Evolutionary conservation across 345 rosid species (phyloP), one percentile per base, ranked within the genome.

Genomic region (Rhizophora mangle): DNA sequence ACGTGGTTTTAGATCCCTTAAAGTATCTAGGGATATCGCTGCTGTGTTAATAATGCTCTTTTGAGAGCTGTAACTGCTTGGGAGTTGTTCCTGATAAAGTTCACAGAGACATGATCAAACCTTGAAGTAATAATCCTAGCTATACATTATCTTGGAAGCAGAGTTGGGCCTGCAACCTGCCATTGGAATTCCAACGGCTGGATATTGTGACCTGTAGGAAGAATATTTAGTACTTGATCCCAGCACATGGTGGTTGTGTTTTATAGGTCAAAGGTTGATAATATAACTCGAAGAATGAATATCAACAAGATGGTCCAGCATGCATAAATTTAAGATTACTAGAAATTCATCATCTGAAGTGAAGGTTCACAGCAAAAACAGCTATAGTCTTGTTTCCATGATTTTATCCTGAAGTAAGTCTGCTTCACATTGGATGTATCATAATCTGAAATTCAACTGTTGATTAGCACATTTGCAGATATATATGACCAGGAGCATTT

Each of bases 401-500:
- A 15, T 72, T 65, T 62, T 61, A 63, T 56, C n/a, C 53, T 36
- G 31, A 30, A 65, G 31, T 19, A 20, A 52, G 22, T 24, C 24
- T n/a, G 34, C 60, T 47, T 54, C 43, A 21, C 53, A 32, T 16
- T 24, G 22, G 56, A 54, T 13, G 1, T 11, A 19, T 47, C 54
- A 32, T 30, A 10, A 36, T 59, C 60, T 36, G 24, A 47, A 74
- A 22, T 71, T 68, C 13, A 18, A 72, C 58, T 68, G 20, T 81
- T 80, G 72, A 76, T 36, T 96, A 94, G 98, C 76, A 82, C 68
- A 30, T 91, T 94, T 74, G 84, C 84, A 37, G 96, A 94, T 69
- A 89, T 94, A 74, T 94, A 87, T 67, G 95, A 94, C 66, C 87
- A 78, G 74, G 95, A 89, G 69, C 90, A 85, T 69, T 94, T 94